These are phyloP conservation scores for Colletotrichum phormii DNA, from an alignment of 2,329 filamentous ascomycete species.

Conservation along the genomic window DNA sequence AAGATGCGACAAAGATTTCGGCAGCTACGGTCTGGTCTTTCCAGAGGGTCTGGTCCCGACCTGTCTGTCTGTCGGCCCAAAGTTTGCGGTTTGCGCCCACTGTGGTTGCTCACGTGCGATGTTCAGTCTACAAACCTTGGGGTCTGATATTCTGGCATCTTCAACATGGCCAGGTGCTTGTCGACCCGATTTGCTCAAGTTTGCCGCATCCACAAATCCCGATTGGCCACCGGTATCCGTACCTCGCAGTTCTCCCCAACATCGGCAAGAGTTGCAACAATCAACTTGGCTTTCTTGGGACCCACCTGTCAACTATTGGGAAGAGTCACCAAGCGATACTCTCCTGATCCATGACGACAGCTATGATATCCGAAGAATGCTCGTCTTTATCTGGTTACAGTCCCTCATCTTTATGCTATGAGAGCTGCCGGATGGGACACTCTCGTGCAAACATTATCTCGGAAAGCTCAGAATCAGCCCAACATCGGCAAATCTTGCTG, in stretches of 20 bases:
- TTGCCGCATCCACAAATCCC: background rate
- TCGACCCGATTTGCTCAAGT: background rate
- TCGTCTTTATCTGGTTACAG: too few relatives aligned
- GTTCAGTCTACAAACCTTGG: background rate
- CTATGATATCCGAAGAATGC: background rate
- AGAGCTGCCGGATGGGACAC: background rate
- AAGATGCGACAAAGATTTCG: conserved; percentile 29
- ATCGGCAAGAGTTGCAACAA: background rate
- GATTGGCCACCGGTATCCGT: background rate
- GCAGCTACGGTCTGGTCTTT: conserved; percentile 8
- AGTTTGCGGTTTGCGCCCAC: background rate
- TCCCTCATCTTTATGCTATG: background rate
- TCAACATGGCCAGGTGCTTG: background rate
- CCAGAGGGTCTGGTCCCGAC: too few relatives aligned
- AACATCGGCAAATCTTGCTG: background rate
- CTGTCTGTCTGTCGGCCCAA: background rate
- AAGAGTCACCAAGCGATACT: conserved; percentile 5
- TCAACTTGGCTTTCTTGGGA: background rate
- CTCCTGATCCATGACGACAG: background rate
- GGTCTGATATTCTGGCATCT: background rate
- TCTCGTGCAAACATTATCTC: background rate
- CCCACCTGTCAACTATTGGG: conserved; percentile 3
- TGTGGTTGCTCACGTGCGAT: background rate
- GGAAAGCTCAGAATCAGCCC: background rate
- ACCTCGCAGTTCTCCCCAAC: background rate